phyloP scores from a whole-genome alignment of 345 rosid genomes.

The Euphorbia tirucalli region DNA sequence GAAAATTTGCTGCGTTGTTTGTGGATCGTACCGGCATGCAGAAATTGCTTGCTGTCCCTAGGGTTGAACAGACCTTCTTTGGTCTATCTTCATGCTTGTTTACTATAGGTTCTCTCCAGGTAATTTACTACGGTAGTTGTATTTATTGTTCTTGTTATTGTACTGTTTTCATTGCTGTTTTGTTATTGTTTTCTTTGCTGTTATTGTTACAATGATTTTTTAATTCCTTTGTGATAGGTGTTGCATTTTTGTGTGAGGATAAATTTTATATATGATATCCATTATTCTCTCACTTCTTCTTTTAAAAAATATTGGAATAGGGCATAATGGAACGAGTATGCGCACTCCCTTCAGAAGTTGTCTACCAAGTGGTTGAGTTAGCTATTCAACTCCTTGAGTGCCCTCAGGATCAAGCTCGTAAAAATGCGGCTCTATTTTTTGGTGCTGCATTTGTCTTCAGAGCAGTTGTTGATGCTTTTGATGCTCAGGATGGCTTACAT shows the following conservation, averaged over 20 bases:
- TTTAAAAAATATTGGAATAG: slow-evolving; percentile 35
- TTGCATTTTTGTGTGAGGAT: not conserved
- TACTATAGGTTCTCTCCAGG: slow-evolving; percentile 95
- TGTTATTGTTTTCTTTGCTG: not conserved
- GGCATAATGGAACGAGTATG: slow-evolving; percentile 99
- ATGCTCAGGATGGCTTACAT: slow-evolving; percentile 79
- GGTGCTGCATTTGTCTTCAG: slow-evolving; percentile 93
- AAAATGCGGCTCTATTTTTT: slow-evolving; percentile 91
- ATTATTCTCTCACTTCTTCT: slow-evolving; percentile 9
- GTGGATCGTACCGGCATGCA: slow-evolving; percentile 97
- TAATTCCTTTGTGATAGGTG: not conserved
- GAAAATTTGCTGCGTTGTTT: slow-evolving; percentile 96
- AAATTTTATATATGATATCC: not conserved
- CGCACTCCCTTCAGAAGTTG: slow-evolving; percentile 82
- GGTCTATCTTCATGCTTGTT: slow-evolving; percentile 94
- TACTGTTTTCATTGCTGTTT: no score
- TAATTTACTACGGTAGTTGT: slow-evolving; percentile 20
- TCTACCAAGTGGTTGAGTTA: slow-evolving; percentile 78
- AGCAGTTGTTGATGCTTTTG: slow-evolving; percentile 97
- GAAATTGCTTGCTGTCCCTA: slow-evolving; percentile 85
- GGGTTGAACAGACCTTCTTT: slow-evolving; percentile 62
- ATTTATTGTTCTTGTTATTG: no score
- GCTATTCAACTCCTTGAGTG: slow-evolving; percentile 86
- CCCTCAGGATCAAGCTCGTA: slow-evolving; percentile 84
- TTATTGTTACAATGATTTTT: no score